Conservation (phyloP, 2,329 filamentous ascomycete genomes). For the Hypoxylon sp. region DNA sequence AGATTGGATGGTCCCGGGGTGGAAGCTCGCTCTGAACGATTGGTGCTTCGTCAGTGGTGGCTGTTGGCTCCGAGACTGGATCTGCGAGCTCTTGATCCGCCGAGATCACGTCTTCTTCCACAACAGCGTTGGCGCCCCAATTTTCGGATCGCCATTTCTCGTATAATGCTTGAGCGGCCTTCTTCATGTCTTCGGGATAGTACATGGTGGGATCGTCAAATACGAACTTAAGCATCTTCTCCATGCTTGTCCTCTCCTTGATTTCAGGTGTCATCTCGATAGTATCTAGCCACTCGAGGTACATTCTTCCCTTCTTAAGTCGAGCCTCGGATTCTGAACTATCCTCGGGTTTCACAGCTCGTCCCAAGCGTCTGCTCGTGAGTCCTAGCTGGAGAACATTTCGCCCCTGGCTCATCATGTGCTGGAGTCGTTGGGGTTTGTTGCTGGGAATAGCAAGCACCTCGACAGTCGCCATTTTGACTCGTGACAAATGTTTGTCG, state of each 20-base stretch:
- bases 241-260: conserved; percentile 6
- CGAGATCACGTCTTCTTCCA: not conserved
- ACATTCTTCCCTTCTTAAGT: conserved; percentile 30
- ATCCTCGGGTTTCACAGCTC: conserved; percentile 12
- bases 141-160: conserved; percentile 44
- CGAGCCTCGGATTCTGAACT: conserved; percentile 20
- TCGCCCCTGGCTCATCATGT: conserved; percentile 26
- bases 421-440: conserved; percentile 2
- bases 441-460: conserved; percentile 26
- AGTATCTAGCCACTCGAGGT: conserved; percentile 46
- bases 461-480: conserved; percentile 27
- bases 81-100: not conserved
- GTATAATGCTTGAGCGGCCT: conserved; percentile 29
- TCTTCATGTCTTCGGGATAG: conserved; percentile 41
- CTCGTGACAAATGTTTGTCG: not conserved
- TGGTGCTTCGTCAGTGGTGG: conserved; percentile 11
- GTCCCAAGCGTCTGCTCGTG: conserved; percentile 9
- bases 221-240: conserved; percentile 19
- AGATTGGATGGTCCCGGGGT: conserved; percentile 43
- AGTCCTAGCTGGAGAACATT: conserved; percentile 21
- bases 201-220: conserved; percentile 19
- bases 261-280: conserved; percentile 45
- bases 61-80: not conserved
- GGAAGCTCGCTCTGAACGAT: conserved; percentile 33
- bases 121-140: conserved; percentile 45